Evolutionary conservation across 805 yeast species (phyloP), one percentile per base, ranked within the genome.

Genomic region (Starmera pachycereana): DNA sequence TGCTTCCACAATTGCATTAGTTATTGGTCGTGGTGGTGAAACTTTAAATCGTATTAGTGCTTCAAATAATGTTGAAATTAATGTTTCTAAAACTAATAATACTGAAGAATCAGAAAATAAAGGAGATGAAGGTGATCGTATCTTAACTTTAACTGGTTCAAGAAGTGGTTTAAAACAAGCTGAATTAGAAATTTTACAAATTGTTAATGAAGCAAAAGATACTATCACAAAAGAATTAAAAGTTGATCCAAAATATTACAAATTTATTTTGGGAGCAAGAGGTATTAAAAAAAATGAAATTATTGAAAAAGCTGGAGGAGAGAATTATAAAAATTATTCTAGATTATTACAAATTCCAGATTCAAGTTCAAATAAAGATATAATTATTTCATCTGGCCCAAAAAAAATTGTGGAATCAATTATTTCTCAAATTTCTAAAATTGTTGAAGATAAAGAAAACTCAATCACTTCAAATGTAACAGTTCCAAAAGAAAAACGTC

Each of bases 1-100:
- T 32, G 58, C 70, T 34, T 74, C 71, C 44, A 80, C 87, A n/a
- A 72, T 90, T 44, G 72, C 96, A 16, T 72, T 87, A 56, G 78
- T 92, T 43, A 88, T 92, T 57, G 98, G 98, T 53, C 87, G 83
- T 54, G 69, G 71, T 44, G 97, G 97, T 57, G 90, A 85, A 45
- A 74, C 72, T 38, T 81, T 92, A 53, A 83, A 79, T 46, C 85
- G 82, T 54, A 80, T 94, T 42, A 75, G 85, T 45, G 88, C 81
- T 42, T 69, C 63, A 39, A 59, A 61, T 38, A 70, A 68, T 37
- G 75, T 78, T 38, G 80, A 78, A 48, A 68, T 76, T 58, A 65
- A 65, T 37, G 63, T 68, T 42, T 60, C 56, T 42, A 58, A 69
- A 66, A 19, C 68, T 66, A 22, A 22, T 8, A n/a, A n/a, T n/a